These are phyloP conservation scores for Penicillium bialowiezense DNA, from an alignment of 495 filamentous ascomycete species.

Conservation along the genomic window DNA sequence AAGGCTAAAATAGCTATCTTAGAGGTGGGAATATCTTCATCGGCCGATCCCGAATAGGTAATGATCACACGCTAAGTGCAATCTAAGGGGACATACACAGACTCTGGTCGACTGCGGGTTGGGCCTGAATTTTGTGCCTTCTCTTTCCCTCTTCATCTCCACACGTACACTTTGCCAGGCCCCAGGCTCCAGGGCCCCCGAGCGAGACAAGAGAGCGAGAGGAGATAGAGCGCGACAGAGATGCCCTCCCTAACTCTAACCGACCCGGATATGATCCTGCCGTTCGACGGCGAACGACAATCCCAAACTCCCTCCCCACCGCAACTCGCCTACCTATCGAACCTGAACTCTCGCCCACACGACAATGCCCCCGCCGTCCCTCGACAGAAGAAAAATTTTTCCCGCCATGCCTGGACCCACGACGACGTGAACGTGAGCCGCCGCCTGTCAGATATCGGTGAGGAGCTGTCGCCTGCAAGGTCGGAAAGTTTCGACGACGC, in stretches of 20 bases:
- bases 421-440: slow-evolving; percentile 56
- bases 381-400: slow-evolving; percentile 34
- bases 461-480: slow-evolving; percentile 45
- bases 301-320: slow-evolving; percentile 50
- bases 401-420: slow-evolving; percentile 49
- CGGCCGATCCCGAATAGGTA: slow-evolving; percentile 16
- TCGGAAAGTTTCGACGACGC: slow-evolving; percentile 16
- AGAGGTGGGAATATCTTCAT: slow-evolving; percentile 6
- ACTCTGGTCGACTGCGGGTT: no score
- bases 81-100: no score
- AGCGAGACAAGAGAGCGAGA: background rate
- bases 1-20: background rate
- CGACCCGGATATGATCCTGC: slow-evolving; percentile 94
- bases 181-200: slow-evolving; percentile 10
- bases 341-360: slow-evolving; percentile 28
- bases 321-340: slow-evolving; percentile 37
- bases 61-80: slow-evolving; percentile 27
- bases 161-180: slow-evolving; percentile 1
- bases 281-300: slow-evolving; percentile 56
- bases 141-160: slow-evolving; percentile 3
- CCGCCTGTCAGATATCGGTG: slow-evolving; percentile 71
- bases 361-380: slow-evolving; percentile 14
- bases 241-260: slow-evolving; percentile 78
- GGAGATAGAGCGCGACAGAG: background rate
- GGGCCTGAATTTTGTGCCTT: no score